Conservation (phyloP, 345 rosid genomes). For the Linum usitatissimum region DNA sequence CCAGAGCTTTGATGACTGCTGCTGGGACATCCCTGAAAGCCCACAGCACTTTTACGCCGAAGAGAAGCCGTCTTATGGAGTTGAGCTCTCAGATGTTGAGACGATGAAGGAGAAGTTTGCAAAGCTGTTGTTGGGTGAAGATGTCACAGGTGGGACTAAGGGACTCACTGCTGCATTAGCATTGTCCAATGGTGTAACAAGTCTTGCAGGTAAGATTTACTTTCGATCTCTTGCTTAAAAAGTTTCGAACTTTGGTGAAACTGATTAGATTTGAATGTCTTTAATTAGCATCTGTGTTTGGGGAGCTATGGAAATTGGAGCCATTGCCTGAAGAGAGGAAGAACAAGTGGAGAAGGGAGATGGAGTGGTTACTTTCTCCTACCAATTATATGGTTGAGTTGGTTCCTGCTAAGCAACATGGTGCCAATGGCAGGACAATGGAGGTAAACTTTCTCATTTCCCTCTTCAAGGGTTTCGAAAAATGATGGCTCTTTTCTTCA, state of each 20-base stretch:
- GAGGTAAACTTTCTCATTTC: slow-evolving; percentile 41
- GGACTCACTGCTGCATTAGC: slow-evolving; percentile 70
- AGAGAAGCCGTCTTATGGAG: slow-evolving; percentile 38
- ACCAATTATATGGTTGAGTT: slow-evolving; percentile 90
- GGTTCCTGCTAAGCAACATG: slow-evolving; percentile 89
- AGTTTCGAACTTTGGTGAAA: not conserved
- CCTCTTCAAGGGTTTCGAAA: not conserved
- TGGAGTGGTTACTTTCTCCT: slow-evolving; percentile 95
- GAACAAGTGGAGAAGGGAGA: slow-evolving; percentile 73
- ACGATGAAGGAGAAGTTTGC: slow-evolving; percentile 79
- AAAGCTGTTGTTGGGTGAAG: slow-evolving; percentile 75
- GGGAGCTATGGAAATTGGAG: slow-evolving; percentile 93
- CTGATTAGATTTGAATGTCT: slow-evolving; percentile 7
- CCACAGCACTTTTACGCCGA: slow-evolving; percentile 42
- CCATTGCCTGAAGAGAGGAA: slow-evolving; percentile 71
- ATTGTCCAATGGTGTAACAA: slow-evolving; percentile 74
- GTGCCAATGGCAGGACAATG: slow-evolving; percentile 58
- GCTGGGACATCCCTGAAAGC: slow-evolving; percentile 48
- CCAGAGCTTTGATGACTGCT: slow-evolving; percentile 34
- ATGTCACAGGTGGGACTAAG: slow-evolving; percentile 63
- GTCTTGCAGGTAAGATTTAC: slow-evolving; percentile 55
- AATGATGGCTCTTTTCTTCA: not conserved
- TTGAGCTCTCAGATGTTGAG: slow-evolving; percentile 50
- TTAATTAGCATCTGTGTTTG: slow-evolving; percentile 62
- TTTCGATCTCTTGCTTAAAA: slow-evolving; percentile 2